A percentile compares a stretch with the other conserved stretches of the same genome.
phyloP scores from a whole-genome alignment of 2,329 filamentous ascomycete genomes.

The Aspergillus pseudoglaucus region DNA sequence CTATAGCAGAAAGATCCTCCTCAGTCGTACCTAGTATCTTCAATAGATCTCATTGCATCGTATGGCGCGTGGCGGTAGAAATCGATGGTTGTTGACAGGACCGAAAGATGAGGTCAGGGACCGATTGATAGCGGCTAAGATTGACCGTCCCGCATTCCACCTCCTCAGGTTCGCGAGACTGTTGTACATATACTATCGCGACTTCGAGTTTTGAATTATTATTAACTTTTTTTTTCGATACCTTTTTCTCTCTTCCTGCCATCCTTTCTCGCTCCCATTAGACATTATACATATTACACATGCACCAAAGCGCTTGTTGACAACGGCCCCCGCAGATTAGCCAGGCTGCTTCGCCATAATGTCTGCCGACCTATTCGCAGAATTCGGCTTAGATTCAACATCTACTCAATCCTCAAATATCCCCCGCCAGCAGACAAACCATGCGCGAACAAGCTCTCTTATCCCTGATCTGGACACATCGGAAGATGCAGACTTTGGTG shows the following conservation, averaged over 20 bases:
- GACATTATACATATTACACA: too few relatives aligned
- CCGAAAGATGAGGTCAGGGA: not conserved
- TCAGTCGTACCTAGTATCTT: slow-evolving; percentile 45
- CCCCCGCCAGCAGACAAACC: slow-evolving; percentile 5
- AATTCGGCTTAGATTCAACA: slow-evolving; percentile 35
- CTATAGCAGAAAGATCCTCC: not conserved
- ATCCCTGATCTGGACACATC: slow-evolving; percentile 17
- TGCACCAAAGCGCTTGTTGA: too few relatives aligned
- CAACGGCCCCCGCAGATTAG: too few relatives aligned
- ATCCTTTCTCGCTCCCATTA: too few relatives aligned
- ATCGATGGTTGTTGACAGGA: not conserved
- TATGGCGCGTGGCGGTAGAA: not conserved
- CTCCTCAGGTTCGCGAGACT: too few relatives aligned
- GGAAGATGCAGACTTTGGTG: slow-evolving; percentile 11
- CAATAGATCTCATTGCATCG: slow-evolving; percentile 48
- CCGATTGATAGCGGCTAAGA: not conserved
- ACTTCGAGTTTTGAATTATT: too few relatives aligned
- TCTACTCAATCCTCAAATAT: slow-evolving; percentile 11
- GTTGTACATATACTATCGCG: too few relatives aligned
- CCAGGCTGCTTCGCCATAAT: slow-evolving; percentile 23
- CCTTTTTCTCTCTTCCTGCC: too few relatives aligned
- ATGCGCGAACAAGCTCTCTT: slow-evolving; percentile 12
- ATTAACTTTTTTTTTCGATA: too few relatives aligned
- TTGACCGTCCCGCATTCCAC: too few relatives aligned
- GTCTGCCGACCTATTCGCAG: slow-evolving; percentile 50